Evolutionary conservation across 1,284 basidiomycete species (phyloP), one percentile per base, ranked within the genome.

Genomic region (Cryptococcus floricola): DNA sequence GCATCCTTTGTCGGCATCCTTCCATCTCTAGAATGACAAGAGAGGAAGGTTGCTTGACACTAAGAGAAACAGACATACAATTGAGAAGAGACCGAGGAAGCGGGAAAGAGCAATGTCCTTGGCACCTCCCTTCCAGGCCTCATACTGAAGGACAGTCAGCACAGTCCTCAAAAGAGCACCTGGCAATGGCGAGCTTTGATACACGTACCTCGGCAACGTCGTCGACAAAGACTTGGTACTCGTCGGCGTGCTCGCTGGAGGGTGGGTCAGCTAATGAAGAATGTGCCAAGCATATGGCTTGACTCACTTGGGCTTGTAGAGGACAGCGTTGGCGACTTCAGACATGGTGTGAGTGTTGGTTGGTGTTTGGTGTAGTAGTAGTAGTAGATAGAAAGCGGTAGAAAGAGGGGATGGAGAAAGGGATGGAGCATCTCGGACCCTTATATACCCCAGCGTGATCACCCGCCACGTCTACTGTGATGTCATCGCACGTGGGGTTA

Each of bases 171-270:
- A 18, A 18, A 13, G 39, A 50, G 6, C 13, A 5, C n/a, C 3
- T 12, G n/a, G n/a, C 41, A 42, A 42, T 5, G 16, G 41, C 10
- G 8, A 27, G 18, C 39, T 3, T 25, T 38, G 9, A 1, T 3
- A 16, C 12, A 63, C 69, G 52, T 59, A 71, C 69, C 63, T 74
- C 72, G 41, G 60, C 54, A 56, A 66, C 64, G 62, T 75, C 73
- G 39, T 73, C 71, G 53, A 75, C 59, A 54, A 71, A 69, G 58
- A 75, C 67, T 48, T 73, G 56, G 65, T 73, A 74, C 62, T 74
- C 69, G 55, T 70, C 68, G 25, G 66, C 72, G 59, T 74, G 68
- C 64, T 70, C 65, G 59, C 62, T 59, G 23, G 55, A 38, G 13
- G 19, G 28, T 34, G 45, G 5, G 14, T 10, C 44, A 19, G 25